Evolutionary conservation across 495 filamentous ascomycete genomes (phyloP).

Genomic region (Penicillium chermesinum): DNA sequence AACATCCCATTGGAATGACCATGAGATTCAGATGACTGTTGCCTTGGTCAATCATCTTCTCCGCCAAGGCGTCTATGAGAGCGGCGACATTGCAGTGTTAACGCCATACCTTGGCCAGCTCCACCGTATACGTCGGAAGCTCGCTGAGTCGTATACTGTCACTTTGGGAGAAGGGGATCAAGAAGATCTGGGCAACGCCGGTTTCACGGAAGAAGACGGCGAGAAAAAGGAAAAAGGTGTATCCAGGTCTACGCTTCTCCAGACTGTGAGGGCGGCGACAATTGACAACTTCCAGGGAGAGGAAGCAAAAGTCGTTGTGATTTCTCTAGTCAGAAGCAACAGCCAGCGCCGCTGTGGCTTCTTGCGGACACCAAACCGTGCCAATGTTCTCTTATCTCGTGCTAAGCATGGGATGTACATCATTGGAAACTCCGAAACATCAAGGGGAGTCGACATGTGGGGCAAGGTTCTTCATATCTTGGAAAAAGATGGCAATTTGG

Average conservation of each 20-base stretch:
- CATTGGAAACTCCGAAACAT: slow-evolving; percentile 65
- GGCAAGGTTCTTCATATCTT: slow-evolving; percentile 55
- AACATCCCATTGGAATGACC: slow-evolving; percentile 62
- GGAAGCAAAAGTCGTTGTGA: slow-evolving; percentile 73
- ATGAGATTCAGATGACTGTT: slow-evolving; percentile 61
- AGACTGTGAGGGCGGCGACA: slow-evolving; percentile 66
- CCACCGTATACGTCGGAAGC: slow-evolving; percentile 48
- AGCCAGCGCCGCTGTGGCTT: slow-evolving; percentile 60
- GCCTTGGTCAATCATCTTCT: slow-evolving; percentile 67
- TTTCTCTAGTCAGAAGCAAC: slow-evolving; percentile 80
- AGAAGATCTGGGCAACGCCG: slow-evolving; percentile 52
- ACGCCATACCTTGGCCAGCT: slow-evolving; percentile 76
- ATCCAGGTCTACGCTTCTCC: slow-evolving; percentile 49
- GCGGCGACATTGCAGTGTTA: slow-evolving; percentile 69
- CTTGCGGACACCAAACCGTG: slow-evolving; percentile 66
- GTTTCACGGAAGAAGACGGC: slow-evolving; percentile 30
- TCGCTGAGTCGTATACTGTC: slow-evolving; percentile 54
- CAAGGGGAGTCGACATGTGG: slow-evolving; percentile 62
- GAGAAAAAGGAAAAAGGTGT: background rate
- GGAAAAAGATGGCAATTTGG: slow-evolving; percentile 43
- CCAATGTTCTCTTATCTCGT: slow-evolving; percentile 71
- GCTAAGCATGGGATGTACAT: slow-evolving; percentile 83
- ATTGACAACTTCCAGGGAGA: slow-evolving; percentile 88
- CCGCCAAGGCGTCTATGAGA: slow-evolving; percentile 60
- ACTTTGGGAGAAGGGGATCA: slow-evolving; percentile 62